These are phyloP conservation scores for Fraxinus americana DNA, from an alignment of 257 asterid genomes.

Conservation along the genomic window DNA sequence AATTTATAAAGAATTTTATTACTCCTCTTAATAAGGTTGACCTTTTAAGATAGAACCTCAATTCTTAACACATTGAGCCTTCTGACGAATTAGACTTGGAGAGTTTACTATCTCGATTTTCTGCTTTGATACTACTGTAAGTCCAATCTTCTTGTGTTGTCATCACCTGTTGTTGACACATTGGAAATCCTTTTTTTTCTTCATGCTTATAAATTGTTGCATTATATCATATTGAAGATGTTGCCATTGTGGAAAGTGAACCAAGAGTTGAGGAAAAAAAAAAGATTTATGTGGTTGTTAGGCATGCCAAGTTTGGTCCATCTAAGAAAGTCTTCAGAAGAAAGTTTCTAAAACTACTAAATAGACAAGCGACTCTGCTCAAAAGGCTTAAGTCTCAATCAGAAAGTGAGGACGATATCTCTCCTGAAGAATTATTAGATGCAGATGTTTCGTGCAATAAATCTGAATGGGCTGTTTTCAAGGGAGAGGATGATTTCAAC, in stretches of 20 bases:
- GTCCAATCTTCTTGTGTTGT: conserved; percentile 23
- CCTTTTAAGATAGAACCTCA: no score
- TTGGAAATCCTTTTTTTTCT: neutral
- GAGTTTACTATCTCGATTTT: conserved; percentile 59
- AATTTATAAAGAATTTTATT: no score
- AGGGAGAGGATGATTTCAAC: conserved; percentile 32
- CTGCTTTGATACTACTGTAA: conserved; percentile 57
- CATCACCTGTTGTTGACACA: conserved; percentile 14
- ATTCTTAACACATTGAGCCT: no score
- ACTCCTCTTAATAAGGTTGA: no score
- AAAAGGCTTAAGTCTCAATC: conserved; percentile 15
- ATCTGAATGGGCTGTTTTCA: conserved; percentile 38
- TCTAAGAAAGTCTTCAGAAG: conserved; percentile 55
- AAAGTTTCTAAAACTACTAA: conserved; percentile 38
- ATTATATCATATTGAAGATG: conserved; percentile 63
- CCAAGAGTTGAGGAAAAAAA: conserved; percentile 61
- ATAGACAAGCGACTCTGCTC: conserved; percentile 14
- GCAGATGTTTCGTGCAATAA: conserved; percentile 28
- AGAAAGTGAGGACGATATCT: conserved; percentile 21
- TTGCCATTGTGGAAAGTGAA: conserved; percentile 57
- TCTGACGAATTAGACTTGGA: conserved; percentile 41
- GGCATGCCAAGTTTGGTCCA: conserved; percentile 82
- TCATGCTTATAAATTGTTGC: conserved; percentile 7
- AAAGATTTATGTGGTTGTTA: conserved; percentile 59
- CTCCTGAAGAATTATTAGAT: conserved; percentile 33